Base-by-base conservation (phyloP, 2,329 filamentous ascomycete species). In the Trichothecium sympodiale region DNA sequence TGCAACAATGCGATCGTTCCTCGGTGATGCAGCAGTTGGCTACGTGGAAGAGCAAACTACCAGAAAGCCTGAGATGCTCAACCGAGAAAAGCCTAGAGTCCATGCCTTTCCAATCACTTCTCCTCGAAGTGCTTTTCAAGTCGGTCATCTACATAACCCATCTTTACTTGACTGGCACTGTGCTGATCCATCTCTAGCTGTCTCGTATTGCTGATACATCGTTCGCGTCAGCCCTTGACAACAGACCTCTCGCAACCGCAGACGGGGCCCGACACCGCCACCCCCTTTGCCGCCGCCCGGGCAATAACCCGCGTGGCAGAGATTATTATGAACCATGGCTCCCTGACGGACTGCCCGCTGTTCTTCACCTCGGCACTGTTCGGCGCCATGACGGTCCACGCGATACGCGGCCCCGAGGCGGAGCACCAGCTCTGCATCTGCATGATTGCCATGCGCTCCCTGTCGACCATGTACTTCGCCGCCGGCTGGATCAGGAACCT, bases 291-390 rank as follows among this genome's bases (percentile, higher is more conserved):
- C 12, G 30, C 30, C 15, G 3, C 15, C n/a, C 3, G 15, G 4
- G 17, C 3, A 12, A 32, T 32, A 5, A 17, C 30, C 14, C 30
- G 30, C 8, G 16, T 17, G 13, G 16, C 30, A 7, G 16, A 32
- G 6, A 17, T 12, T 13, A 16, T 17, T 17, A 32, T 32, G 15
- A 17, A 8, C 8, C 30, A 32, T 17, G 30, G 30, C 17, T 14
- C 30, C 8, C 17, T 32, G 4, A 17, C 30, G 13, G 30, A 32
- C 8, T 5, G 14, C 13, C 30, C 30, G 13, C 16, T 32, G n/a
- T 32, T 32, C 13, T 32, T 32, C 30, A 31, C 30, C 30, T 31
- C 30, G 15, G 30, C 30, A 16, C 30, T 32, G 5, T 32, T 32
- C 17, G 30, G 30, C 17, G 3, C 14, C 8, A 32, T 32, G 30